Evolutionary conservation across 306 rosid species (phyloP).

Genomic region (Castanopsis chinensis): DNA sequence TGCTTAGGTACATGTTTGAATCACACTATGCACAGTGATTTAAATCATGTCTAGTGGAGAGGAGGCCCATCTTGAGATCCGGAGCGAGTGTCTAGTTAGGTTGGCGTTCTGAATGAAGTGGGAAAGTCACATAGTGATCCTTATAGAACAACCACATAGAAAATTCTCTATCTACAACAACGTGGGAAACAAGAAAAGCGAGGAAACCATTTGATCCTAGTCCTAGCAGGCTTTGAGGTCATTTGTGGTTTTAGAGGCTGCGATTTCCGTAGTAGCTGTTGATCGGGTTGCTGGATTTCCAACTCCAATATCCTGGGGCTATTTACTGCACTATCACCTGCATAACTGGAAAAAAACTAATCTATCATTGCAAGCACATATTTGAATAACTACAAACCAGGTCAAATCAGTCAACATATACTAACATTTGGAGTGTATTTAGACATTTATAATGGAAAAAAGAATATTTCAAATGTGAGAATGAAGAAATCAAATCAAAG

Average conservation of each 20-base stretch:
- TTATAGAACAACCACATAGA: background rate
- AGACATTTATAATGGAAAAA: too few relatives aligned
- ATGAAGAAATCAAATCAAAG: background rate
- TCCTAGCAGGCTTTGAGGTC: conserved; percentile 13
- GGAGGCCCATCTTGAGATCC: background rate
- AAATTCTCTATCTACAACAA: conserved; percentile 26
- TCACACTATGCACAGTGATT: background rate
- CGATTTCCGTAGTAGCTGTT: background rate
- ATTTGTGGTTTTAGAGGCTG: background rate
- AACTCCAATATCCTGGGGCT: conserved; percentile 18
- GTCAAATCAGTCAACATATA: background rate
- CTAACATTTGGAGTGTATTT: too few relatives aligned
- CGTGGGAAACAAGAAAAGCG: conserved; percentile 29
- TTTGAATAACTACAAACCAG: background rate
- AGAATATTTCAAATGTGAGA: too few relatives aligned
- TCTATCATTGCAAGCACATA: background rate
- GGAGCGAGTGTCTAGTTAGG: too few relatives aligned
- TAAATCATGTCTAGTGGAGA: background rate
- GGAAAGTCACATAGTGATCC: background rate
- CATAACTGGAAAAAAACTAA: conserved; percentile 35
- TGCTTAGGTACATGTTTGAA: background rate
- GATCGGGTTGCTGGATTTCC: conserved; percentile 24
- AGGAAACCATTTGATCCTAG: conserved; percentile 21
- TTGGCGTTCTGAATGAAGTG: background rate
- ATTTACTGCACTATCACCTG: conserved; percentile 34